Conservation (phyloP, 768 basidiomycete species). For the Glaciozyma martinii region DNA sequence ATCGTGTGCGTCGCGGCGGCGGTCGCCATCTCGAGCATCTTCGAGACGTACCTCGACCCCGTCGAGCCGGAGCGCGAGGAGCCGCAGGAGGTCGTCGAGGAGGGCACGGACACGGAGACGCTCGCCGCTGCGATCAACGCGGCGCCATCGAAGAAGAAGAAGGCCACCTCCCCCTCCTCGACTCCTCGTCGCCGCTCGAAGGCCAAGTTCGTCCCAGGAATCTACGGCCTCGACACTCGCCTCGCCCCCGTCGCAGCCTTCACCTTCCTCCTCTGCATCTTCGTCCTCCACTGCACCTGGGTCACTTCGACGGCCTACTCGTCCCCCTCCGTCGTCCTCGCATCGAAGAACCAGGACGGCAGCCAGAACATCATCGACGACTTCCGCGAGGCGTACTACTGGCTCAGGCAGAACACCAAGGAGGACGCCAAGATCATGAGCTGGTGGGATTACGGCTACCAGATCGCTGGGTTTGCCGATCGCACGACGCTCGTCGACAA, state of each 20-base stretch:
- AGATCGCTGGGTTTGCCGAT: constrained; percentile 98
- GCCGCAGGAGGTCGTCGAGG: no score
- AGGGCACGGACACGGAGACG: not conserved
- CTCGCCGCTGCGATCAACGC: constrained; percentile 41
- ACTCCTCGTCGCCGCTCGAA: constrained; percentile 6
- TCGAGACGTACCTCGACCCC: constrained; percentile 86
- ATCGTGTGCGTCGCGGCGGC: constrained; percentile 91
- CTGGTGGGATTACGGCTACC: constrained; percentile 99
- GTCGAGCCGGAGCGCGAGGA: constrained; percentile 49
- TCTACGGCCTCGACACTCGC: constrained; percentile 80
- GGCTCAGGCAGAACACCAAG: constrained; percentile 90
- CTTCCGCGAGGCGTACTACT: constrained; percentile 98
- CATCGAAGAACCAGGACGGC: constrained; percentile 69
- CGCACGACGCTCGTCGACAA: constrained; percentile 93
- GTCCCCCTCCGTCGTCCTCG: constrained; percentile 90
- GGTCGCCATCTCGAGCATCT: constrained; percentile 73
- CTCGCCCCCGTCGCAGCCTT: constrained; percentile 64
- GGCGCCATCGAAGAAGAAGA: constrained; percentile 54
- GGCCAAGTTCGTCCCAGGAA: constrained; percentile 44
- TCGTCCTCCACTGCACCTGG: constrained; percentile 95
- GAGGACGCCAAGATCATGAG: constrained; percentile 90
- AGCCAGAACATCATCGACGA: constrained; percentile 93
- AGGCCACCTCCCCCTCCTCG: constrained; percentile 36
- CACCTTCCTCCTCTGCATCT: constrained; percentile 69
- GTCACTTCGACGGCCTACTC: constrained; percentile 92